Evolutionary conservation across 495 filamentous ascomycete genomes (phyloP).

Genomic region (Aspergillus panamensis): DNA sequence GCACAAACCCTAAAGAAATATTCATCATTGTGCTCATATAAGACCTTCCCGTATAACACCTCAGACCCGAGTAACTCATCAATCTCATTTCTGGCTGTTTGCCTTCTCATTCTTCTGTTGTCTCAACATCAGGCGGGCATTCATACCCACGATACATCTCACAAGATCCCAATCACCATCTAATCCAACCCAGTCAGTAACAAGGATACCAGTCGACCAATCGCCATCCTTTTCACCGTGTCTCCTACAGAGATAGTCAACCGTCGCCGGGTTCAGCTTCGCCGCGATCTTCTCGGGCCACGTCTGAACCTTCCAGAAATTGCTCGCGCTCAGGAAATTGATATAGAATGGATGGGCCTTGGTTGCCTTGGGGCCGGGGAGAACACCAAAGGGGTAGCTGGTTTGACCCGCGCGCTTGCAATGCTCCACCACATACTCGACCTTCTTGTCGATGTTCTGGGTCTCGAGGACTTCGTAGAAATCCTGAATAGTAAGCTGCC

Average conservation of each 20-base stretch:
- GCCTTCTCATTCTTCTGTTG: slow-evolving; percentile 15
- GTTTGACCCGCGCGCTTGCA: slow-evolving; percentile 63
- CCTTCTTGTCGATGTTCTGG: slow-evolving; percentile 75
- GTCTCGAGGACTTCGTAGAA: slow-evolving; percentile 85
- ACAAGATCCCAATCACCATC: slow-evolving; percentile 93
- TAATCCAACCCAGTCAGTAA: slow-evolving; percentile 89
- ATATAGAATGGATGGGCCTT: slow-evolving; percentile 67
- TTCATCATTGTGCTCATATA: neutral
- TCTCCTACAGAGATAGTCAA: slow-evolving; percentile 70
- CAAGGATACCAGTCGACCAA: slow-evolving; percentile 84
- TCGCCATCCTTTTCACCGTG: slow-evolving; percentile 58
- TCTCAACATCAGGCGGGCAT: slow-evolving; percentile 64
- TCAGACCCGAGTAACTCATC: neutral
- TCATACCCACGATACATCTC: slow-evolving; percentile 87
- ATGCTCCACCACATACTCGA: slow-evolving; percentile 66
- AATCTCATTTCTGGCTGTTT: neutral
- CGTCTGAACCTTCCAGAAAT: slow-evolving; percentile 86
- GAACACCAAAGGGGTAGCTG: slow-evolving; percentile 42
- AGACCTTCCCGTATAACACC: neutral
- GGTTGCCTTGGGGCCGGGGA: slow-evolving; percentile 30
- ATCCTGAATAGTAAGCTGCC: slow-evolving; percentile 83
- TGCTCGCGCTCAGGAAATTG: slow-evolving; percentile 87
- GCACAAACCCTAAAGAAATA: too few relatives aligned
- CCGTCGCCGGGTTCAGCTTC: slow-evolving; percentile 85
- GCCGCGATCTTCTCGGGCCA: slow-evolving; percentile 95